Percentiles rank a stretch among this genome's conserved stretches.
Evolutionary conservation across 2,329 filamentous ascomycete species (phyloP).

Genomic region (Diaporthe ampelina): DNA sequence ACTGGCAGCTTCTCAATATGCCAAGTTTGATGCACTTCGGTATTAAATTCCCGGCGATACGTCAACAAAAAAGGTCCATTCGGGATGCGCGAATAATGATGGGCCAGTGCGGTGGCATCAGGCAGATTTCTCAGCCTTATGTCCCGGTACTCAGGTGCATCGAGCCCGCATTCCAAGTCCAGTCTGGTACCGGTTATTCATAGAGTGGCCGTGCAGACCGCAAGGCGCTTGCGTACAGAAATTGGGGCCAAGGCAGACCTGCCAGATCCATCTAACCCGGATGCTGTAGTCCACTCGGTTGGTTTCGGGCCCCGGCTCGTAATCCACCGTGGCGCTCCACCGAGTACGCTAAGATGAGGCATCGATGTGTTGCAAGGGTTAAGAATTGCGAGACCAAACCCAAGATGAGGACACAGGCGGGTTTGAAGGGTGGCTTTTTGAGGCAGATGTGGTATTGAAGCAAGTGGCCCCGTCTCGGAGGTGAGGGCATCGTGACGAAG

Average conservation of each 20-base stretch:
- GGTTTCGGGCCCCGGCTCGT: slow-evolving; percentile 29
- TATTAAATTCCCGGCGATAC: background rate
- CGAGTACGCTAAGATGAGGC: slow-evolving; percentile 18
- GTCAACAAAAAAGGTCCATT: background rate
- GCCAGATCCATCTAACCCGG: background rate
- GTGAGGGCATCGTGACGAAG: slow-evolving; percentile 19
- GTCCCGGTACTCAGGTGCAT: slow-evolving; percentile 8
- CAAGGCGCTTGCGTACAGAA: slow-evolving; percentile 6
- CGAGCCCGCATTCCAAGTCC: background rate
- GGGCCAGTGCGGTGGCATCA: background rate
- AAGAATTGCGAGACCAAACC: background rate
- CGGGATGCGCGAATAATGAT: background rate
- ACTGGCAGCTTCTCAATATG: background rate
- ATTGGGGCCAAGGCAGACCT: slow-evolving; percentile 19
- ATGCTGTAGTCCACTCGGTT: slow-evolving; percentile 24
- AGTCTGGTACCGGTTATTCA: background rate
- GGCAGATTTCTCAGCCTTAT: slow-evolving; percentile 18
- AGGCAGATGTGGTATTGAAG: background rate
- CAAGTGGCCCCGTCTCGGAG: background rate
- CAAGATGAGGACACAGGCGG: background rate
- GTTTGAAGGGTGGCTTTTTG: slow-evolving; percentile 8
- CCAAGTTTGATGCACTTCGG: background rate
- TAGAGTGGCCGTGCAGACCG: slow-evolving; percentile 16
- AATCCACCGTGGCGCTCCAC: slow-evolving; percentile 32
- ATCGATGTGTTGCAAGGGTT: slow-evolving; percentile 13